These are phyloP conservation scores for Sclerotinia spermophila DNA, from an alignment of 2,329 filamentous ascomycete genomes.

Conservation along the genomic window DNA sequence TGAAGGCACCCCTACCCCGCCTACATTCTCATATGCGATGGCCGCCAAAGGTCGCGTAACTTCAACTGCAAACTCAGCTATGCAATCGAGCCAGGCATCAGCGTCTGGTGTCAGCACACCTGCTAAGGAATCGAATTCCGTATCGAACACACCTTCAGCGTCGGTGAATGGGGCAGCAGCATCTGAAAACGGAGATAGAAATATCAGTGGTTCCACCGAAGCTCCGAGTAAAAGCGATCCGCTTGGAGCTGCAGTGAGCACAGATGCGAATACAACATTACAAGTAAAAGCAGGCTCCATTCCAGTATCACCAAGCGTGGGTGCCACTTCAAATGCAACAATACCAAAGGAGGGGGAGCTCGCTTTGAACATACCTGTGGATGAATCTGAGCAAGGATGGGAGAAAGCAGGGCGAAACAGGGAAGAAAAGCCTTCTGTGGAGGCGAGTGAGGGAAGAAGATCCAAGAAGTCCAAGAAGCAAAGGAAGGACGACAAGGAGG, in stretches of 20 bases:
- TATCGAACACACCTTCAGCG: slow-evolving; percentile 30
- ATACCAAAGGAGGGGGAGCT: slow-evolving; percentile 52
- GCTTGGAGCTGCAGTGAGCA: slow-evolving; percentile 22
- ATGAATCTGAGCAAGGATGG: slow-evolving; percentile 60
- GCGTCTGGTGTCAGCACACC: slow-evolving; percentile 36
- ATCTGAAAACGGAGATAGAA: slow-evolving; percentile 31
- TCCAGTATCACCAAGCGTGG: slow-evolving; percentile 52
- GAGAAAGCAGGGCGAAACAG: slow-evolving; percentile 61
- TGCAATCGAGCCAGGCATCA: slow-evolving; percentile 32
- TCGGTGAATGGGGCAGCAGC: slow-evolving; percentile 25
- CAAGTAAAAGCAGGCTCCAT: slow-evolving; percentile 38
- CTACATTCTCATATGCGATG: slow-evolving; percentile 89
- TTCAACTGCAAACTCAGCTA: slow-evolving; percentile 28
- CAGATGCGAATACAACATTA: slow-evolving; percentile 27
- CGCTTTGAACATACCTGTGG: slow-evolving; percentile 58
- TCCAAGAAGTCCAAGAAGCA: slow-evolving; percentile 36
- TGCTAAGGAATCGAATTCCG: slow-evolving; percentile 32
- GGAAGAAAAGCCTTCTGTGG: slow-evolving; percentile 55
- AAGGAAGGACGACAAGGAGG: slow-evolving; percentile 40
- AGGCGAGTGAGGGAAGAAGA: slow-evolving; percentile 32
- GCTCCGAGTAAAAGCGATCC: slow-evolving; percentile 24
- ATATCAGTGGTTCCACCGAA: slow-evolving; percentile 30
- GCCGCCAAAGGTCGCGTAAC: slow-evolving; percentile 73
- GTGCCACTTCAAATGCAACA: slow-evolving; percentile 48
- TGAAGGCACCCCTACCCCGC: slow-evolving; percentile 39